Base-by-base conservation (phyloP, 2,329 filamentous ascomycete genomes). In the Camillea tinctor region DNA sequence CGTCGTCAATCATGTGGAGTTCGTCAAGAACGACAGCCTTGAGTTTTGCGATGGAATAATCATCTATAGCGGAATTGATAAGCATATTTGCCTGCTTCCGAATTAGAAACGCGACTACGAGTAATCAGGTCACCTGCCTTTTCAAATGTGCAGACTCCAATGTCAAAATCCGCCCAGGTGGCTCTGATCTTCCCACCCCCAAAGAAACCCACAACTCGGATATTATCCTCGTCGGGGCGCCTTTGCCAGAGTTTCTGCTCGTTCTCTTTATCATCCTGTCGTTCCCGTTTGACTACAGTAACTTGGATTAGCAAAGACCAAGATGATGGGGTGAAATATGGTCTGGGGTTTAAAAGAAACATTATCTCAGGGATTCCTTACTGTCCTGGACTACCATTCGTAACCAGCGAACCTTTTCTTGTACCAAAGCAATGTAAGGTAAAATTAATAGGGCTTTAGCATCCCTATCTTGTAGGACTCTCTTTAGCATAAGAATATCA, bases 1-100 rank as follows among this genome's bases (percentile, higher is more conserved):
- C 88, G 70, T 93, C 90, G 66, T 92, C 88, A 51, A 93, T 81
- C 89, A 93, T 92, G 71, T 93, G 90, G n/a, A 93, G 76, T 71
- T 93, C 90, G 68, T 93, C 90, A 36, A 93, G 78, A 15, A 93
- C 88, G 19, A 92, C 84, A 11, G 87, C 79, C 52, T 83, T 84
- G 50, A 93, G 76, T 20, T 86, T 81, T n/a, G 80, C 77, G 60
- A 92, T 82, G 3, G 81, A 85, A 69, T 84, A 86, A 63, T 93
- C 88, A 63, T 90, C 87, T 64, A 93, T 90, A 15, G 89, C 88
- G 21, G 83, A 78, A 66, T 93, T 93, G 24, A 92, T 81, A 48
- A 93, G 80, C 11, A 87, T 83, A 68, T 93, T 93, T 57, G 90
- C 90, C 88, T 91, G 24, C 56, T 50, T 26, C 40, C 24, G 8